A percentile compares a stretch with the other conserved stretches of the same genome.
Conservation (phyloP, 768 basidiomycete species). For the Trametes maxima region DNA sequence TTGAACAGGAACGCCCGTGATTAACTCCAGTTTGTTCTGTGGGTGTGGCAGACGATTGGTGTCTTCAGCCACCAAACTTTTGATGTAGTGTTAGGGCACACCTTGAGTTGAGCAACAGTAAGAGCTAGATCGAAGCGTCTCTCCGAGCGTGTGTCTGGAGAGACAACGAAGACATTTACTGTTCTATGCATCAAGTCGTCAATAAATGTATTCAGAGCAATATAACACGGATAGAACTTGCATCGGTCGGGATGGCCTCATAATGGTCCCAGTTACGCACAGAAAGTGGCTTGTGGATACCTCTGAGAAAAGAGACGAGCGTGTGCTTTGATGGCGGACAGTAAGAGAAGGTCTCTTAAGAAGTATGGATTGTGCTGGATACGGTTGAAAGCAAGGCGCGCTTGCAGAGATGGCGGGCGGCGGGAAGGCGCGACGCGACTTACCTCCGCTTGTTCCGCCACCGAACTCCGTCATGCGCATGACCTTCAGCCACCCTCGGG, state of each 20-base stretch:
- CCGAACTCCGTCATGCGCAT: no score
- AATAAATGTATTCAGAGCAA: not conserved
- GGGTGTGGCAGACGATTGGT: not conserved
- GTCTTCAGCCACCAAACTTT: not conserved
- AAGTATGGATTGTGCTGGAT: no score
- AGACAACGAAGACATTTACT: slow-evolving; percentile 77
- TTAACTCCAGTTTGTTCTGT: slow-evolving; percentile 70
- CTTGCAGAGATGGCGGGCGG: no score
- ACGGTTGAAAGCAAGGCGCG: no score
- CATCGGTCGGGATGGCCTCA: slow-evolving; percentile 28
- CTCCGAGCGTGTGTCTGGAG: slow-evolving; percentile 90
- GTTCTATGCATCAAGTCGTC: slow-evolving; percentile 42
- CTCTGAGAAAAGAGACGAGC: not conserved
- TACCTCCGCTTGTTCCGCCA: no score
- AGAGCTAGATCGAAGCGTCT: slow-evolving; percentile 77
- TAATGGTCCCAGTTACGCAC: not conserved
- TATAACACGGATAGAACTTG: slow-evolving; percentile 13
- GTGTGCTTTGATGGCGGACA: no score
- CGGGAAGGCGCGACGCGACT: no score
- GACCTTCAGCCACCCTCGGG: no score
- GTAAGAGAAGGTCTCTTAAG: no score
- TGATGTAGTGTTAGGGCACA: slow-evolving; percentile 32
- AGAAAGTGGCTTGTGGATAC: not conserved
- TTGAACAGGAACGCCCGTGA: slow-evolving; percentile 84
- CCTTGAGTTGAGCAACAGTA: slow-evolving; percentile 84